Evolutionary conservation across 2,329 filamentous ascomycete species (phyloP), one percentile per base, ranked within the genome.

Genomic region (Cladophialophora carrionii): DNA sequence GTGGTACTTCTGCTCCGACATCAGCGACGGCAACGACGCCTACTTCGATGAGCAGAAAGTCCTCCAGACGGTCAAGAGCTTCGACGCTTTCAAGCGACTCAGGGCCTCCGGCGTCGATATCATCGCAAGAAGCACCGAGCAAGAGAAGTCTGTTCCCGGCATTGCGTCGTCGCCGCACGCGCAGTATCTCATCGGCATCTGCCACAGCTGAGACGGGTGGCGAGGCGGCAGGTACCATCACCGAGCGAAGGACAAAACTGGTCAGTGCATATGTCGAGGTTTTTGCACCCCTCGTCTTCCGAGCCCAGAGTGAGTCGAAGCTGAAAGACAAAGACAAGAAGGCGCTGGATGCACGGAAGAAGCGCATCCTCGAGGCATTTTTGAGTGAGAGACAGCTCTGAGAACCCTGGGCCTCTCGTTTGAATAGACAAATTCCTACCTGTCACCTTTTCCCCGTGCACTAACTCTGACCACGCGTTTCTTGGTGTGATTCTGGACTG

Each of bases 261-360:
- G 56, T 67, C 48, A 37, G 24, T 12, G 57, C 57, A n/a, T 72
- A 71, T 57, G 63, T 64, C 14, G 69, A 66, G 5, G 46, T 67
- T n/a, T 71, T 72, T 52, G 70, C 69, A 29, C 65, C 66, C 1
- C 34, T 68, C 48, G 61, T 72, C 31, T 70, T 72, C 43, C 55
- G 68, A 34, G 64, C 69, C 14, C 60, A 69, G 31, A 65, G 65
- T n/a, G 64, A 67, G 31, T 34, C 51, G n/a, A 60, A 31, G 22
- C 12, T 63, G 14, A 70, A 71, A 48, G 63, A 61, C 20, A 70
- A 66, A 52, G 70, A 72, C 32, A 72, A 67, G 60, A 72, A 68
- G 61, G 59, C 62, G 8, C 58, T 70, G 26, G 62, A 68, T 10
- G 55, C 57, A 6, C 64, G 70, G 6, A 71, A 71, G 57, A 62